Evolutionary conservation across 306 rosid species (phyloP), one percentile per base, ranked within the genome.

Genomic region (Rosa lucieae): DNA sequence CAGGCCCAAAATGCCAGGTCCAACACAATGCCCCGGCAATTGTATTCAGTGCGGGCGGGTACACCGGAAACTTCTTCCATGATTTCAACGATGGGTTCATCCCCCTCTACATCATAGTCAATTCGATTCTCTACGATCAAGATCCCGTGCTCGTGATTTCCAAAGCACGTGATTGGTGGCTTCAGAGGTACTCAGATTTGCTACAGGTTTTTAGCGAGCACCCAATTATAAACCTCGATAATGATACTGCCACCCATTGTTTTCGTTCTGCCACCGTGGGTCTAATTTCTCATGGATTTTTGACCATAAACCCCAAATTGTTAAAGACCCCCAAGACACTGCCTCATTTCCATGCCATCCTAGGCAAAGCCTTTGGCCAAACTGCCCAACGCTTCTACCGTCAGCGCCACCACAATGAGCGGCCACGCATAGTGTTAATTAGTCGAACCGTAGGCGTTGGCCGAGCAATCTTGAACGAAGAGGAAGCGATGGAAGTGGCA

Each of bases 51-150:
- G 86, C 82, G 0, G 85, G 68, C 3, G 85, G 88, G 66, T 81
- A 83, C 85, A 79, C 88, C 18, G 86, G 88, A 2, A 87, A 87
- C 90, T 77, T 87, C 79, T 89, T 69, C 70, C 92, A 87, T 4
- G 92, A 85, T 15, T 85, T 89, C 77, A 85, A 72, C 6, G 89
- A 87, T 12, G 92, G 86, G 7, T 71, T 89, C 77, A 77, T 87
- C 52, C 92, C 88, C 0, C 77, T 85, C 51, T 89, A 29, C 79
- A 85, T 87, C 76, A 83, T 84, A 14, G 2, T 77, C 77, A 70
- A 85, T 3, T 63, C 89, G 0, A 1, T 87, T 29, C 47, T 81
- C 5, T 43, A 20, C 3, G 40, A 72, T 7, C 85, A 76, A 48
- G 48, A 63, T 0, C 10, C 81, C 0, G 71, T 89, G 56, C 78